phyloP scores from a whole-genome alignment of 345 rosid species.

The Tarenaya hassleriana region DNA sequence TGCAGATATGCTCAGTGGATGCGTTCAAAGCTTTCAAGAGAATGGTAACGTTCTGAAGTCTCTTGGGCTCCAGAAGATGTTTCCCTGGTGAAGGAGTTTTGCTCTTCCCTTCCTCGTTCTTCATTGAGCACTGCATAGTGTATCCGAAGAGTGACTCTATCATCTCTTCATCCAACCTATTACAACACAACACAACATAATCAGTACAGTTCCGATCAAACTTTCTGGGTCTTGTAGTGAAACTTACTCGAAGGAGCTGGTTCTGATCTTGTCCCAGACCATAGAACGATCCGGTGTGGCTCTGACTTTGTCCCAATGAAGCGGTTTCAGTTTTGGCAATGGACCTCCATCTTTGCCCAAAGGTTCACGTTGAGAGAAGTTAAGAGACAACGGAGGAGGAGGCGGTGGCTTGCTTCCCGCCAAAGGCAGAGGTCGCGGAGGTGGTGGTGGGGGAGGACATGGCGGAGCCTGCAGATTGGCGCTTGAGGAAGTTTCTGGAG shows the following conservation, averaged over 20 bases:
- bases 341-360: slow-evolving; percentile 69
- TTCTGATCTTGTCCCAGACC: slow-evolving; percentile 92
- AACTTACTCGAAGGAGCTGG: slow-evolving; percentile 95
- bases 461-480: no score
- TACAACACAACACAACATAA: slow-evolving; percentile 13
- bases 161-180: slow-evolving; percentile 97
- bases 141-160: slow-evolving; percentile 92
- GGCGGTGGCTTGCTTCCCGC: slow-evolving; percentile 32
- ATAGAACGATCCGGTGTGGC: slow-evolving; percentile 73
- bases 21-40: slow-evolving; percentile 75
- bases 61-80: slow-evolving; percentile 89
- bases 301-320: slow-evolving; percentile 99
- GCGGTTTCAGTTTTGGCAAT: slow-evolving; percentile 87
- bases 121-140: slow-evolving; percentile 46
- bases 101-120: slow-evolving; percentile 66
- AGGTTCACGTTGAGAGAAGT: slow-evolving; percentile 34
- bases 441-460: slow-evolving; percentile 61
- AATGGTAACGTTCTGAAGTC: slow-evolving; percentile 87
- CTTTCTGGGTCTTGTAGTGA: neutral
- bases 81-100: slow-evolving; percentile 87
- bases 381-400: slow-evolving; percentile 69
- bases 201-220: no score
- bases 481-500: no score
- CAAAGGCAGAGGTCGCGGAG: slow-evolving; percentile 26
- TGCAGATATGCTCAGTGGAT: slow-evolving; percentile 66